A percentile compares a stretch with the other conserved stretches of the same genome.
phyloP scores from a whole-genome alignment of 257 asterid species.

The Rhazya stricta region DNA sequence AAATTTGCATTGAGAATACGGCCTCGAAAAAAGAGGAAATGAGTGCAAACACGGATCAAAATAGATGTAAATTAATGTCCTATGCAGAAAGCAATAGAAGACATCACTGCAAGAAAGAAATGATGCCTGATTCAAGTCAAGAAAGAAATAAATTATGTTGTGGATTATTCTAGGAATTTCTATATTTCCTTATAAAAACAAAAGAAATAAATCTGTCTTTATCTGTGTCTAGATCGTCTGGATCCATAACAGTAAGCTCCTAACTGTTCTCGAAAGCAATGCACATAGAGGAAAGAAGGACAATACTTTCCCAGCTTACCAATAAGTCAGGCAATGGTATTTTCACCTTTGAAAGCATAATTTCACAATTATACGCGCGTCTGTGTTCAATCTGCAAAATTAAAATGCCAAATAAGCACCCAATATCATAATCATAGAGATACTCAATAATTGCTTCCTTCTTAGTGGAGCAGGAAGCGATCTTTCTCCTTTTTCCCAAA shows the following conservation, averaged over 20 bases:
- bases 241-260: neutral
- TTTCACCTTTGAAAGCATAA: conserved; percentile 92
- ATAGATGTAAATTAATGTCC: neutral
- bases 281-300: neutral
- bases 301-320: conserved; percentile 40
- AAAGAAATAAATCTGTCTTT: neutral
- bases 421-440: neutral
- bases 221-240: neutral
- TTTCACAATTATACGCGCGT: conserved; percentile 94
- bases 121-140: neutral
- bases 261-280: neutral
- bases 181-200: neutral
- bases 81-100: neutral
- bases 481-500: too few species aligned
- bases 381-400: conserved; percentile 77
- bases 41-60: neutral
- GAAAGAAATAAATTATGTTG: neutral
- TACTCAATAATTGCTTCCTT: neutral
- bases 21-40: neutral
- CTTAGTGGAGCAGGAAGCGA: neutral
- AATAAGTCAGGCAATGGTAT: conserved; percentile 74
- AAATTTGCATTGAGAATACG: neutral
- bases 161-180: neutral
- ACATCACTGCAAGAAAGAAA: neutral
- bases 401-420: neutral